A percentile compares a stretch with the other conserved stretches of the same genome.
phyloP scores from a whole-genome alignment of 495 filamentous ascomycete species.

The Hypoxylon trugodes region DNA sequence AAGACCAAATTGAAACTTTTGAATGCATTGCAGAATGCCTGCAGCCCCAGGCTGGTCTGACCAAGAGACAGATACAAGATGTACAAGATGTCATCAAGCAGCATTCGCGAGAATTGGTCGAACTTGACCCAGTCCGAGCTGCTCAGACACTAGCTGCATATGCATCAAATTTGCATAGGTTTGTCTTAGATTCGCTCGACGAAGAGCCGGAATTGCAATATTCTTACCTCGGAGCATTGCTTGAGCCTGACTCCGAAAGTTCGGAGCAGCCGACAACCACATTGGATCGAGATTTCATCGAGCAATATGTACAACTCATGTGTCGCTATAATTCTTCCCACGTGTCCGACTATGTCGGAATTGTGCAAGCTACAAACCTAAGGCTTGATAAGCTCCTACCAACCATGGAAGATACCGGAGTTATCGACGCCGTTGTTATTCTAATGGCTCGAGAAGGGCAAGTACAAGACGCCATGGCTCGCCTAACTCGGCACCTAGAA shows the following conservation, averaged over 20 bases:
- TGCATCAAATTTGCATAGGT: conserved; percentile 75
- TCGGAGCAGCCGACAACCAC: conserved; percentile 46
- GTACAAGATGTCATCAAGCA: conserved; percentile 75
- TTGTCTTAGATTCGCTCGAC: conserved; percentile 70
- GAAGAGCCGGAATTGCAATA: conserved; percentile 73
- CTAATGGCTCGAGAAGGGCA: conserved; percentile 91
- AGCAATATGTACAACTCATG: conserved; percentile 89
- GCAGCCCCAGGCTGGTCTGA: conserved; percentile 72
- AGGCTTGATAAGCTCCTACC: conserved; percentile 84
- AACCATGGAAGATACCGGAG: conserved; percentile 85
- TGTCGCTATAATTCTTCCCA: conserved; percentile 83
- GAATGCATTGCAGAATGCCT: conserved; percentile 83
- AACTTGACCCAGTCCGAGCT: conserved; percentile 71
- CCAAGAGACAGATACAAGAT: conserved; percentile 77
- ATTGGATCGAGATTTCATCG: conserved; percentile 66
- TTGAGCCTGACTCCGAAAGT: conserved; percentile 71
- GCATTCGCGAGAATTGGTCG: conserved; percentile 72
- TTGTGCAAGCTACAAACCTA: conserved; percentile 80
- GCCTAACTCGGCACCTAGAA: conserved; percentile 78
- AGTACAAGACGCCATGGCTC: conserved; percentile 80
- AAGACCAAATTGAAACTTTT: conserved; percentile 76
- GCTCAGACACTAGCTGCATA: conserved; percentile 74
- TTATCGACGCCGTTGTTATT: conserved; percentile 91
- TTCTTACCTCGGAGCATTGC: conserved; percentile 76
- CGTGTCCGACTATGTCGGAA: conserved; percentile 84